These are phyloP conservation scores for Microdochium trichocladiopsis DNA, from an alignment of 2,329 filamentous ascomycete genomes.

Conservation along the genomic window DNA sequence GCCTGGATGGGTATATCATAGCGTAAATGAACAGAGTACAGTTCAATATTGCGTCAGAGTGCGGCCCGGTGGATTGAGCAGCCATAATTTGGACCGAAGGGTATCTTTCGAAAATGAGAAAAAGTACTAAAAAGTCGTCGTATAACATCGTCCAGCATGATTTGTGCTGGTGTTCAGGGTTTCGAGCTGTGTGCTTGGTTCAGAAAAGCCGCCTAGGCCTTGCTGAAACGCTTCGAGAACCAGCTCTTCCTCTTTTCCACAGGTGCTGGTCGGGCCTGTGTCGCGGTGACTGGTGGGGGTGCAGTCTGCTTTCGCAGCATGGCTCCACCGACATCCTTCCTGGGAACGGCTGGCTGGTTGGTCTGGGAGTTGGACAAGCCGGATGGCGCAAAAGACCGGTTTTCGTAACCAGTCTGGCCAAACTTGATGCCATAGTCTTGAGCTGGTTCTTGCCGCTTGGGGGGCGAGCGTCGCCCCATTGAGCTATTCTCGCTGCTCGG, in stretches of 20 bases:
- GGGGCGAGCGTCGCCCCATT: slow-evolving; percentile 63
- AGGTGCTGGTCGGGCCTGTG: slow-evolving; percentile 21
- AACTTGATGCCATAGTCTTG: slow-evolving; percentile 62
- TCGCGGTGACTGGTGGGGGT: slow-evolving; percentile 8
- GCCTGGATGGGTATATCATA: background rate
- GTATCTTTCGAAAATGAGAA: slow-evolving; percentile 3
- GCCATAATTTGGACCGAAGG: background rate
- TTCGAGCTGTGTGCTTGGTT: slow-evolving; percentile 26
- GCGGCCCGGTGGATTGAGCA: background rate
- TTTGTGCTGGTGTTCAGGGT: background rate
- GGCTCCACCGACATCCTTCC: slow-evolving; percentile 19
- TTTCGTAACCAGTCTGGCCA: slow-evolving; percentile 20
- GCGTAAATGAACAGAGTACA: background rate
- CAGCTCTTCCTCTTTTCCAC: slow-evolving; percentile 82
- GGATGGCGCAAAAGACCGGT: background rate
- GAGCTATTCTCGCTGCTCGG: slow-evolving; percentile 93
- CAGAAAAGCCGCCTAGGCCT: background rate
- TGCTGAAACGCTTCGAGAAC: slow-evolving; percentile 80
- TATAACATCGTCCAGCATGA: slow-evolving; percentile 7
- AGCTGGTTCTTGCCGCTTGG: slow-evolving; percentile 43
- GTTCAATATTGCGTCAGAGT: background rate
- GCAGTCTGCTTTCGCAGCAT: slow-evolving; percentile 19
- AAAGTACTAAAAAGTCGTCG: background rate
- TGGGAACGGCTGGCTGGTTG: slow-evolving; percentile 13
- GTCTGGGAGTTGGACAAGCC: slow-evolving; percentile 6